phyloP scores from a whole-genome alignment of 2,329 filamentous ascomycete species.

The Aspergillus tamarii region DNA sequence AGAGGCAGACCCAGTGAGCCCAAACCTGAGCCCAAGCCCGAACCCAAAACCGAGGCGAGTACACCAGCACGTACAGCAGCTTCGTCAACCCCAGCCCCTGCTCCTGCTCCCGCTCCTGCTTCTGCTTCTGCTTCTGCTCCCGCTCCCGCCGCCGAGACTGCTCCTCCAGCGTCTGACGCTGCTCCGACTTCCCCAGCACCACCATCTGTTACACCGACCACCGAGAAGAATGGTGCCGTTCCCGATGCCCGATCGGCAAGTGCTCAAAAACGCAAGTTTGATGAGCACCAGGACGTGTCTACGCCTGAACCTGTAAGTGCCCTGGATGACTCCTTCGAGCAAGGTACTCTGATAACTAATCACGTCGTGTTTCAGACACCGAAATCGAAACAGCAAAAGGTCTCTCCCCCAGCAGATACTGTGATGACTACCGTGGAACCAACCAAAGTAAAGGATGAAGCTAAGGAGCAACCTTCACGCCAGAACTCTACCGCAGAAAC shows the following conservation, averaged over 20 bases:
- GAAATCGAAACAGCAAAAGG: slow-evolving; percentile 45
- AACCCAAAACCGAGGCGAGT: slow-evolving; percentile 54
- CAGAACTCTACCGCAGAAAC: slow-evolving; percentile 35
- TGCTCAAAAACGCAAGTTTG: slow-evolving; percentile 50
- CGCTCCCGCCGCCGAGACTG: slow-evolving; percentile 22
- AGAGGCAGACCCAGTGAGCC: slow-evolving; percentile 67
- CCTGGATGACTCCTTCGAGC: neutral
- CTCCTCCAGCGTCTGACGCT: slow-evolving; percentile 28
- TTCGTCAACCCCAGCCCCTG: slow-evolving; percentile 20
- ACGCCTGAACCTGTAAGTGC: slow-evolving; percentile 36
- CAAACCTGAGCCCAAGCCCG: slow-evolving; percentile 60
- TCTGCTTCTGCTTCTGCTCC: slow-evolving; percentile 28
- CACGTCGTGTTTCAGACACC: slow-evolving; percentile 35
- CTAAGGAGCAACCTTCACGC: slow-evolving; percentile 29
- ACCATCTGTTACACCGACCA: slow-evolving; percentile 25
- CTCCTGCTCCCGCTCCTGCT: slow-evolving; percentile 19
- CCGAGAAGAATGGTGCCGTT: slow-evolving; percentile 33
- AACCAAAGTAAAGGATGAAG: slow-evolving; percentile 38
- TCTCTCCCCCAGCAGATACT: slow-evolving; percentile 33
- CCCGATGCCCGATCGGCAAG: slow-evolving; percentile 29
- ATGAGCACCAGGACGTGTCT: slow-evolving; percentile 38
- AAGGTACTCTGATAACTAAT: slow-evolving; percentile 37
- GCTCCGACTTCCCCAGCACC: slow-evolving; percentile 19
- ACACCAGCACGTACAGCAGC: slow-evolving; percentile 37
- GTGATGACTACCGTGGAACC: slow-evolving; percentile 28